Conservation (phyloP, 306 rosid species). For the Casuarina equisetifolia region DNA sequence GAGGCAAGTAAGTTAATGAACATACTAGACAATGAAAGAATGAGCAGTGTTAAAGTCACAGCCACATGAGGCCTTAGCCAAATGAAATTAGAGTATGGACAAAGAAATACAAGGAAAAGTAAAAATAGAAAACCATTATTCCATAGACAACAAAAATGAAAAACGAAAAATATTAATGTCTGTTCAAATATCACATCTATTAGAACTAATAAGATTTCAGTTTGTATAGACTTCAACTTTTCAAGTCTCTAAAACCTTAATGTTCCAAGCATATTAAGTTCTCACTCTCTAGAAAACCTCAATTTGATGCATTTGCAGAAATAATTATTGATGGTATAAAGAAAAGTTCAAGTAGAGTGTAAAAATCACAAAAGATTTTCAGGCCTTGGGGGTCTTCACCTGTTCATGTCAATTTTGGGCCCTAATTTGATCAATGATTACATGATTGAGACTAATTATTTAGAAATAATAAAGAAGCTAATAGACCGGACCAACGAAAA, state of each 20-base stretch:
- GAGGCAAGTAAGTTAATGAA: constrained; percentile 14
- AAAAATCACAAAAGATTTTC: background rate
- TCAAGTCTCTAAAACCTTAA: background rate
- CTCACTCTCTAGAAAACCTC: background rate
- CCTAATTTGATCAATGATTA: background rate
- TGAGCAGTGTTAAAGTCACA: background rate
- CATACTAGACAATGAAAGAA: background rate
- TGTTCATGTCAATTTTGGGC: background rate
- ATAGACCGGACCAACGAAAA: background rate
- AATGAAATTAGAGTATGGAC: background rate
- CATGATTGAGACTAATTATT: background rate
- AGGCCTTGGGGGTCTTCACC: background rate
- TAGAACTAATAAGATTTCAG: background rate
- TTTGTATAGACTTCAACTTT: background rate
- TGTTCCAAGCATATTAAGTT: background rate
- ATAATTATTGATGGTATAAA: background rate
- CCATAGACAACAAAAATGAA: background rate
- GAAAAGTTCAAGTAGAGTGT: background rate
- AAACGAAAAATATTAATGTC: background rate
- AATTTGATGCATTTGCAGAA: background rate
- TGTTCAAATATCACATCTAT: background rate
- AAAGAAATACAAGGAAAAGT: background rate
- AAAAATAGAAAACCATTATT: background rate
- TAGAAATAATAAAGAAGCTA: background rate
- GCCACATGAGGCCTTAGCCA: background rate